Base-by-base conservation (phyloP, 1,284 basidiomycete genomes). In the Amylostereum chailletii region DNA sequence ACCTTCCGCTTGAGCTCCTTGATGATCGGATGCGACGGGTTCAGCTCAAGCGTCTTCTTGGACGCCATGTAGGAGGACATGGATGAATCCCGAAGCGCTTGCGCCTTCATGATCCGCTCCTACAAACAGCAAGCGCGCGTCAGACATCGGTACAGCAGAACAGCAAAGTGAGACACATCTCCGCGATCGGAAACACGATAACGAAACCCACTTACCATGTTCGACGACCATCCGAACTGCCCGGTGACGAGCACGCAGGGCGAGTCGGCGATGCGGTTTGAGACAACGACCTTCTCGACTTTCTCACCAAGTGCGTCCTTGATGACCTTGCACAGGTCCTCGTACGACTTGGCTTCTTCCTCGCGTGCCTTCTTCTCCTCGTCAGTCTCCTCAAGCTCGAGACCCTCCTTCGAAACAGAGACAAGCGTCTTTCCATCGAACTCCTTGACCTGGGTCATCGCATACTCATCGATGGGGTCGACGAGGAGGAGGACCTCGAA, bases 41-140 rank as follows among this genome's bases (percentile, higher is more conserved):
- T 98, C 60, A 99, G 83, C 77, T 99, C 95, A 58, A 99, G 83
- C 19, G 95, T 98, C 89, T 98, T 98, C 85, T 98, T 98, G 57
- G 86, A 90, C 34, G 90, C 90, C 94, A 98, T 97, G 81, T 98
- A 98, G 44, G 92, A 94, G 33, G 94, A 97, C 95, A 99, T 97
- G 55, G 91, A 94, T 29, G 94, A 94, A 70, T 99, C 95, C 61
- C 95, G 91, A 53, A 98, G 87, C 44, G 95, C 95, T 74, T 99
- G 96, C 11, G 95, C 94, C 76, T 97, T 97, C 96, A 99, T 99
- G 79, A 99, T 97, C 69, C 95, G 90, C 73, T 97, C 92, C 81
- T 83, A 59, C 45, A 58, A 55, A 47, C 27, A 34, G 33, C 34
- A 9, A 31, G n/a, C 34, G n/a, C 10, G 47, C 29, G 37, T 59